These are phyloP conservation scores for Grammothele lineata DNA, from an alignment of 768 basidiomycete genomes.

Conservation along the genomic window DNA sequence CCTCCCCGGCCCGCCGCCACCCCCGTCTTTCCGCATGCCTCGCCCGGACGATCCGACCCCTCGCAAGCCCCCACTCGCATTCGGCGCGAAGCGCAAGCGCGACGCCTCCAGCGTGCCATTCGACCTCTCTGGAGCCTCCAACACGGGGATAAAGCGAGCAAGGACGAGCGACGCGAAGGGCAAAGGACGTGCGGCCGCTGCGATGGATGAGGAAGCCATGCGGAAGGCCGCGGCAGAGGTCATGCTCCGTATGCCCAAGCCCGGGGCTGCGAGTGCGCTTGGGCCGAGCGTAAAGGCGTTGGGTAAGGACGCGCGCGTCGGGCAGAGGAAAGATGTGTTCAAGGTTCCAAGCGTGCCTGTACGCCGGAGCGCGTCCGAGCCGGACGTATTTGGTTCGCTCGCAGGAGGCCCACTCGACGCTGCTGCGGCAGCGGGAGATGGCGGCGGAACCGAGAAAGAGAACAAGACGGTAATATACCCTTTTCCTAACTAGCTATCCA, in stretches of 20 bases:
- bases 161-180: conserved; percentile 10
- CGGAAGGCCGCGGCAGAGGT: conserved; percentile 31
- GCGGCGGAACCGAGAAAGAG: conserved; percentile 42
- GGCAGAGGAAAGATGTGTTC: conserved; percentile 16
- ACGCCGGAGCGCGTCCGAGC: no score
- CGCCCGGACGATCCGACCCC: conserved; percentile 81
- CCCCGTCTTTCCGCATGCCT: conserved; percentile 38
- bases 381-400: no score
- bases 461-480: conserved; percentile 67
- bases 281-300: conserved; percentile 11
- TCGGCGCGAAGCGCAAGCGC: conserved; percentile 19
- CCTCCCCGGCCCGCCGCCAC: conserved; percentile 35
- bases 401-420: background rate
- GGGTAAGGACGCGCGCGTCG: conserved; percentile 10
- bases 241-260: conserved; percentile 35
- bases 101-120: conserved; percentile 16
- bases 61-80: conserved; percentile 51
- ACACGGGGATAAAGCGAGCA: conserved; percentile 10
- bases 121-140: background rate
- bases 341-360: conserved; percentile 21
- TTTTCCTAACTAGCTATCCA: no score
- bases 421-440: conserved; percentile 1
- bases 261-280: conserved; percentile 10
- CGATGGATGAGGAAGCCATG: no score
- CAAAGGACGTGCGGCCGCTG: no score